phyloP scores from a whole-genome alignment of 2,329 filamentous ascomycete genomes.

The Atkinsonella texensis region DNA sequence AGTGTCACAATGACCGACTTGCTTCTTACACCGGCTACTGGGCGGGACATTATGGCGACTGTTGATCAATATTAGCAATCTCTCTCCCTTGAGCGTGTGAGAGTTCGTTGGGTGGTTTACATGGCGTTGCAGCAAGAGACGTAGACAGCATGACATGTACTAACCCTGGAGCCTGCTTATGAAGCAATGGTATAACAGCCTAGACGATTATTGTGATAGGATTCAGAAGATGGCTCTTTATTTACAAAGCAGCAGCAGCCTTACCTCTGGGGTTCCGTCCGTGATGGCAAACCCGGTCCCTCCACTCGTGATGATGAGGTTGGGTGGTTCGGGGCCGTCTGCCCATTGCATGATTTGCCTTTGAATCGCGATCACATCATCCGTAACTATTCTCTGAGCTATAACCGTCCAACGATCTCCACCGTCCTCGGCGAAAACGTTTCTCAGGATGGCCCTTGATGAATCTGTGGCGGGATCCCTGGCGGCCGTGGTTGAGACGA shows the following conservation, averaged over 20 bases:
- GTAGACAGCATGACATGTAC: constrained; percentile 91
- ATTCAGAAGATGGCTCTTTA: not conserved
- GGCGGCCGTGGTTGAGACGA: constrained; percentile 84
- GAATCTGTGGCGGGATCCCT: constrained; percentile 69
- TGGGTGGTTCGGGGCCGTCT: constrained; percentile 50
- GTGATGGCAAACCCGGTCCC: constrained; percentile 83
- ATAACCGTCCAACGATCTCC: constrained; percentile 59
- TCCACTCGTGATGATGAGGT: constrained; percentile 78
- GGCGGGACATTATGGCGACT: constrained; percentile 96
- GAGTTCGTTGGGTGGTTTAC: constrained; percentile 37
- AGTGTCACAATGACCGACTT: constrained; percentile 76
- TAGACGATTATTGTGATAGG: constrained; percentile 19
- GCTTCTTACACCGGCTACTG: constrained; percentile 77
- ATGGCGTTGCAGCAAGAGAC: constrained; percentile 78
- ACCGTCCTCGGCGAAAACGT: constrained; percentile 57
- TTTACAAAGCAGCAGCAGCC: constrained; percentile 1
- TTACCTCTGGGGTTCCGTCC: constrained; percentile 80
- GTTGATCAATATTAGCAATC: not conserved
- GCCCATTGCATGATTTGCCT: constrained; percentile 59
- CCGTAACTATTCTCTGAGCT: constrained; percentile 64
- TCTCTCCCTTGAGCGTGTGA: too few relatives aligned
- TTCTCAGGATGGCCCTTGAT: constrained; percentile 52
- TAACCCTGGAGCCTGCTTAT: constrained; percentile 77
- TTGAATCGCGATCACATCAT: constrained; percentile 66
- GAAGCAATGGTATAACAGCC: constrained; percentile 68